phyloP scores from a whole-genome alignment of 2,329 filamentous ascomycete genomes.

The Microdochium bolleyi region DNA sequence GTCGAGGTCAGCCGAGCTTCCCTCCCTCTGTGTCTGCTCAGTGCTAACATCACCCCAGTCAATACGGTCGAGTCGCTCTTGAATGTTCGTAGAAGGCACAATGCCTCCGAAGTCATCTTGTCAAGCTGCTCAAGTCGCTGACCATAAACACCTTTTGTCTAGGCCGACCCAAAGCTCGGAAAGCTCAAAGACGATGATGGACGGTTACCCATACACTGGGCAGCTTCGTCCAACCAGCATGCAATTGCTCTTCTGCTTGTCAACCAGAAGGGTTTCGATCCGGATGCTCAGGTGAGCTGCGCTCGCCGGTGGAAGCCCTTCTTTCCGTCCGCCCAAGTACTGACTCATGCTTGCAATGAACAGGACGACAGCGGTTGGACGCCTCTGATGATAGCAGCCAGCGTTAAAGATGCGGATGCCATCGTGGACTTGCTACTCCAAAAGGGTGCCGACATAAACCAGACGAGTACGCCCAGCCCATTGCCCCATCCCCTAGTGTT shows the following conservation, averaged over 20 bases:
- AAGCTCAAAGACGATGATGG: constrained; percentile 72
- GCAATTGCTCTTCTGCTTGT: constrained; percentile 68
- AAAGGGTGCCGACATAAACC: constrained; percentile 64
- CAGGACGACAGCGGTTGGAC: constrained; percentile 77
- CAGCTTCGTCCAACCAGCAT: constrained; percentile 71
- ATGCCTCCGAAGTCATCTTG: background rate
- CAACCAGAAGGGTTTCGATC: constrained; percentile 66
- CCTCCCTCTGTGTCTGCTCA: background rate
- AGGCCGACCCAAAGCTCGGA: constrained; percentile 76
- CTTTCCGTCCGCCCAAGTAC: background rate
- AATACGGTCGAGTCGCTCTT: constrained; percentile 67
- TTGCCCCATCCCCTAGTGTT: background rate
- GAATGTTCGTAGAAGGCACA: constrained; percentile 37
- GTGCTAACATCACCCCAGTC: constrained; percentile 33
- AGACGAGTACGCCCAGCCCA: constrained; percentile 49
- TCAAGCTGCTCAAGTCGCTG: background rate
- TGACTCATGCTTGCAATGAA: background rate
- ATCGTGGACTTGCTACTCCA: constrained; percentile 60
- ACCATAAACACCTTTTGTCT: constrained; percentile 9
- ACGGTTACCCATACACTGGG: constrained; percentile 90
- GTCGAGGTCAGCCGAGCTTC: constrained; percentile 54
- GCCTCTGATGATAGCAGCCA: constrained; percentile 74
- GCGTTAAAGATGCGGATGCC: constrained; percentile 62
- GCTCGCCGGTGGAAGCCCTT: background rate
- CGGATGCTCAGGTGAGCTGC: constrained; percentile 61